Percentiles rank a stretch among this genome's conserved stretches.
Evolutionary conservation across 1,139 yeast genomes (phyloP).

Genomic region (Lodderomyces beijingensis): DNA sequence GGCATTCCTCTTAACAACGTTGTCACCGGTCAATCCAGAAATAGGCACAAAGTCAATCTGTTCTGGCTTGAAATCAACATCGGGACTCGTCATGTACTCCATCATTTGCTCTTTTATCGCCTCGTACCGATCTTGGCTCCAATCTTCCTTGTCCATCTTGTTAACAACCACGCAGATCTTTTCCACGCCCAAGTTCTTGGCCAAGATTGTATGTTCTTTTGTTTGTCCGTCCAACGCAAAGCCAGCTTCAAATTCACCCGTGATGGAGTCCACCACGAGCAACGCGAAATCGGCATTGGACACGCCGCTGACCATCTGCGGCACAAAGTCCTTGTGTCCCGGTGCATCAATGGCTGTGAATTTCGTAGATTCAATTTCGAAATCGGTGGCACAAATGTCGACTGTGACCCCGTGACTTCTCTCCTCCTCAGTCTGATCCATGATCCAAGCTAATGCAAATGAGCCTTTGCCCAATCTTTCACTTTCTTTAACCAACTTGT

Average conservation of each 20-base stretch:
- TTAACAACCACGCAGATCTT: slow-evolving; percentile 75
- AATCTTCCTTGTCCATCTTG: slow-evolving; percentile 75
- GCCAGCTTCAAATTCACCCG: slow-evolving; percentile 87
- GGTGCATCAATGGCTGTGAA: slow-evolving; percentile 97
- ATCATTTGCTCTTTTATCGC: slow-evolving; percentile 56
- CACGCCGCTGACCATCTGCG: slow-evolving; percentile 52
- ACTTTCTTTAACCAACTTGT: slow-evolving; percentile 76
- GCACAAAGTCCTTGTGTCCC: slow-evolving; percentile 48
- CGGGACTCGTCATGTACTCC: slow-evolving; percentile 50
- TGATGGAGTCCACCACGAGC: slow-evolving; percentile 71
- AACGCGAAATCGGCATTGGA: slow-evolving; percentile 66
- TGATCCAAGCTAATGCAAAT: slow-evolving; percentile 94
- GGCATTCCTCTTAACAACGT: slow-evolving; percentile 52
- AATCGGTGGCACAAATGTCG: slow-evolving; percentile 81
- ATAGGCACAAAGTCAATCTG: slow-evolving; percentile 73
- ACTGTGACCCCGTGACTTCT: slow-evolving; percentile 89
- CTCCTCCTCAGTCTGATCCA: slow-evolving; percentile 95
- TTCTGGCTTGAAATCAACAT: slow-evolving; percentile 52
- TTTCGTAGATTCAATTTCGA: slow-evolving; percentile 60
- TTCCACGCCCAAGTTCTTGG: slow-evolving; percentile 78
- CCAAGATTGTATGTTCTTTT: slow-evolving; percentile 85
- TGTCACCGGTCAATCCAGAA: slow-evolving; percentile 81
- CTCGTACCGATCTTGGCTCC: slow-evolving; percentile 64
- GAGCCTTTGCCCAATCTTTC: slow-evolving; percentile 84
- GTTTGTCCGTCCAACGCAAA: slow-evolving; percentile 88